Conservation (phyloP, 164 flowering plant species). For the Piper betle region DNA sequence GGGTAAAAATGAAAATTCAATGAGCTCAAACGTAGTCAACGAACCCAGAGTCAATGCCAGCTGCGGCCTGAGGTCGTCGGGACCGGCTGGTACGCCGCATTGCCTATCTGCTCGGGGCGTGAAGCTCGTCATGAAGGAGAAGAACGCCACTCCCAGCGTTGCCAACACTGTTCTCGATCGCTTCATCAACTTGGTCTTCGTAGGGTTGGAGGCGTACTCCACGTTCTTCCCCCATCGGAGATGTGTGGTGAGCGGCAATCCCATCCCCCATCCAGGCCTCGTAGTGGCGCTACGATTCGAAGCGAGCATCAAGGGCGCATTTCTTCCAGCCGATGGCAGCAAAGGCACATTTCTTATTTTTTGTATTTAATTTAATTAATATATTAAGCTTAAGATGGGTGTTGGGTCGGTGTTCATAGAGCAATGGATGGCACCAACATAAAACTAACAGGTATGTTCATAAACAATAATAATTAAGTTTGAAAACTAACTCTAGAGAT, state of each 20-base stretch:
- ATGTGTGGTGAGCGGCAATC: constrained; percentile 57
- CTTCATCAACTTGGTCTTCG: constrained; percentile 41
- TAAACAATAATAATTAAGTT: too few species aligned
- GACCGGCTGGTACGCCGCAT: constrained; percentile 68
- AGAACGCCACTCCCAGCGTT: constrained; percentile 53
- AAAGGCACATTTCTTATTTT: too few species aligned
- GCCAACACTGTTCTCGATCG: constrained; percentile 49
- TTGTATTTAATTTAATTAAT: too few species aligned
- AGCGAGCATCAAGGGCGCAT: constrained; percentile 35
- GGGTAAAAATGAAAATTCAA: too few species aligned
- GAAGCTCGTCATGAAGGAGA: constrained; percentile 60
- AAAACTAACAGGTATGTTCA: too few species aligned
- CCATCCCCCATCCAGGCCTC: constrained; percentile 57
- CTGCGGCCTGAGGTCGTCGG: constrained; percentile 58
- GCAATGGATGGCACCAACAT: too few species aligned
- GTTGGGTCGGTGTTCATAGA: too few species aligned
- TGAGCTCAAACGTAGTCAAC: too few species aligned
- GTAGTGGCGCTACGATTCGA: constrained; percentile 25
- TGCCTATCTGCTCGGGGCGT: constrained; percentile 46
- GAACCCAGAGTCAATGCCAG: too few species aligned
- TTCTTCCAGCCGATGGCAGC: constrained; percentile 32
- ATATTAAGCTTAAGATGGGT: too few species aligned
- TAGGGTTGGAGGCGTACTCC: constrained; percentile 42
- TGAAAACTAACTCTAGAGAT: too few species aligned
- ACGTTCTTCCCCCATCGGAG: constrained; percentile 39